Evolutionary conservation across 208 protist species (phyloP).

Genomic region (Wallacemonas sp.): DNA sequence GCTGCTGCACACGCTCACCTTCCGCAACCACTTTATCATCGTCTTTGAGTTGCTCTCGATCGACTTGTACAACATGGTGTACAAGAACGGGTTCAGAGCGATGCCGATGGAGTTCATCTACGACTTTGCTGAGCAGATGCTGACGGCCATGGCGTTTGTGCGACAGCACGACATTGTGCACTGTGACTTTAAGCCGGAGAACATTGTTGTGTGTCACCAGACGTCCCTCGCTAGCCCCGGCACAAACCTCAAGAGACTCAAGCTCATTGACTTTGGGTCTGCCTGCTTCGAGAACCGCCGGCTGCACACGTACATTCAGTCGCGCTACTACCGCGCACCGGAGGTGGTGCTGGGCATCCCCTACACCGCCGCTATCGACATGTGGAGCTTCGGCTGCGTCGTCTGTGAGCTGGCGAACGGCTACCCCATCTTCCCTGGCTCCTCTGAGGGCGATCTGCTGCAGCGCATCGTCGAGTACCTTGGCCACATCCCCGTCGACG

Average conservation of each 20-base stretch:
- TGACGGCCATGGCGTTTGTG: slow-evolving; percentile 70
- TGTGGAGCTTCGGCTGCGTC: slow-evolving; percentile 95
- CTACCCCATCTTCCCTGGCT: slow-evolving; percentile 91
- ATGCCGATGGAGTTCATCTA: slow-evolving; percentile 76
- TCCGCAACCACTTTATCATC: slow-evolving; percentile 79
- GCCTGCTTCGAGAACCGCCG: slow-evolving; percentile 92
- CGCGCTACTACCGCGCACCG: slow-evolving; percentile 92
- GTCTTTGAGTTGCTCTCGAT: slow-evolving; percentile 75
- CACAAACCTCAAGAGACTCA: slow-evolving; percentile 72
- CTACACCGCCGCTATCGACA: slow-evolving; percentile 89
- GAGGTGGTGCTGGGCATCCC: slow-evolving; percentile 88
- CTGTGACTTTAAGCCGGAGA: slow-evolving; percentile 97
- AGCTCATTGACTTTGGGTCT: slow-evolving; percentile 98
- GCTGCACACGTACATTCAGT: slow-evolving; percentile 95
- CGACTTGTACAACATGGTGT: slow-evolving; percentile 74
- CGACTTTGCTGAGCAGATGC: slow-evolving; percentile 67
- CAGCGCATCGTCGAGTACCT: slow-evolving; percentile 85
- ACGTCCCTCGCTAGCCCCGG: background rate
- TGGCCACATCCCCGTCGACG: slow-evolving; percentile 64
- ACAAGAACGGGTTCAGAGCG: slow-evolving; percentile 69
- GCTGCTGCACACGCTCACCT: slow-evolving; percentile 57
- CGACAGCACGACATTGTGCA: slow-evolving; percentile 90
- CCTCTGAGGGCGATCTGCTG: slow-evolving; percentile 78
- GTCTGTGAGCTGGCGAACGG: slow-evolving; percentile 93
- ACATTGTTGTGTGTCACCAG: slow-evolving; percentile 86